phyloP scores from a whole-genome alignment of 352 stramenopile genomes.

The Blastocystis sp. region DNA sequence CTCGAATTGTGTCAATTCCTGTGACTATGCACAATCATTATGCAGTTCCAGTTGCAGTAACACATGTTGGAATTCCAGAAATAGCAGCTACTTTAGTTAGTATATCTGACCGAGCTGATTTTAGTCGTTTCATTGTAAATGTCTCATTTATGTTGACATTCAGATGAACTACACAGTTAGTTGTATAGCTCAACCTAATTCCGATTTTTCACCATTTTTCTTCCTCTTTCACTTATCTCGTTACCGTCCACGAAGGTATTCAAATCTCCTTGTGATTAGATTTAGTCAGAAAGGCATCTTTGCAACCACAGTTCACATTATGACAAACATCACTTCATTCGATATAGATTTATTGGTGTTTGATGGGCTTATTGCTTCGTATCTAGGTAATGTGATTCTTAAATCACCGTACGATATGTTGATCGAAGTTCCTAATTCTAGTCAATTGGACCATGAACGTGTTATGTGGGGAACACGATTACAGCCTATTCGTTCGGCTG shows the following conservation, averaged over 20 bases:
- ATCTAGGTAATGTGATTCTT: background rate
- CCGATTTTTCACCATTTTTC: constrained; percentile 21
- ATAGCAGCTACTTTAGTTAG: background rate
- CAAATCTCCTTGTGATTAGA: background rate
- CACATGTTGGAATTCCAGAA: constrained; percentile 20
- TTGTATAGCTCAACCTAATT: background rate
- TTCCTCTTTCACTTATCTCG: constrained; percentile 45
- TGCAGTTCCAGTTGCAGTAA: constrained; percentile 11
- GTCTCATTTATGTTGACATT: background rate
- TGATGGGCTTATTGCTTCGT: constrained; percentile 21
- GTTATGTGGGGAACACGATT: constrained; percentile 39
- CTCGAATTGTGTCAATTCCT: background rate
- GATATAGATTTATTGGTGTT: constrained; percentile 18
- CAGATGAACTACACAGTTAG: constrained; percentile 26
- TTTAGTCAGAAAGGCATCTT: constrained; percentile 9
- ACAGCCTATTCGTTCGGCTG: background rate
- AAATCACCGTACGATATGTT: background rate
- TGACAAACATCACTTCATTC: constrained; percentile 26
- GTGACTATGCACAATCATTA: constrained; percentile 8
- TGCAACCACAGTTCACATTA: background rate
- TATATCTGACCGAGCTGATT: background rate
- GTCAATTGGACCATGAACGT: background rate
- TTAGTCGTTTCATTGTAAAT: background rate
- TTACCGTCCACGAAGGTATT: background rate
- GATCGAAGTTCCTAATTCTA: background rate